These are phyloP conservation scores for Colletotrichum liriopes DNA, from an alignment of 2,329 filamentous ascomycete genomes.

Conservation along the genomic window DNA sequence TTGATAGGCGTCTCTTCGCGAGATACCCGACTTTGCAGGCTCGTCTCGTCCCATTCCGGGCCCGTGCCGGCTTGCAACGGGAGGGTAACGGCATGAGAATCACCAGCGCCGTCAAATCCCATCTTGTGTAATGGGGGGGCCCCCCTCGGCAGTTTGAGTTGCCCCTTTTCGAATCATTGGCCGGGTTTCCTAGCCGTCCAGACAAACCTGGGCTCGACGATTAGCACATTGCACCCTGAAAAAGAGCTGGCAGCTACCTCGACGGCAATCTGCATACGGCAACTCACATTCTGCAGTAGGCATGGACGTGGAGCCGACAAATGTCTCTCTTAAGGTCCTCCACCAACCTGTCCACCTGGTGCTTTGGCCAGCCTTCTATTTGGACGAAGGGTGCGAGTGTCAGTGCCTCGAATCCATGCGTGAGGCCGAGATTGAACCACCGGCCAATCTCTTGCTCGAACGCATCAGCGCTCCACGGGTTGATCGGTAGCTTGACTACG, in stretches of 20 bases:
- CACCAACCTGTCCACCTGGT: slow-evolving; percentile 76
- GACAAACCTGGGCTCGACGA: slow-evolving; percentile 37
- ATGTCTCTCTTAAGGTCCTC: slow-evolving; percentile 78
- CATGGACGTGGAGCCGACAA: slow-evolving; percentile 76
- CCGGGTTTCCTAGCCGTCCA: slow-evolving; percentile 45
- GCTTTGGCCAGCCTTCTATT: slow-evolving; percentile 71
- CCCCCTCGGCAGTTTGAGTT: slow-evolving; percentile 21
- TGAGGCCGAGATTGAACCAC: slow-evolving; percentile 88
- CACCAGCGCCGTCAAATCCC: slow-evolving; percentile 7
- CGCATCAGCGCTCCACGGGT: slow-evolving; percentile 78
- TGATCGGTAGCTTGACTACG: slow-evolving; percentile 79
- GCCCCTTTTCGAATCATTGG: slow-evolving; percentile 34
- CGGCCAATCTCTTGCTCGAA: slow-evolving; percentile 79
- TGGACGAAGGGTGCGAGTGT: slow-evolving; percentile 80
- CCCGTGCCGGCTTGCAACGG: slow-evolving; percentile 19
- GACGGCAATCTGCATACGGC: slow-evolving; percentile 23
- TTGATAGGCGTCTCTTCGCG: slow-evolving; percentile 28
- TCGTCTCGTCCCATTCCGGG: slow-evolving; percentile 12
- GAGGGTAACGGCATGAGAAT: slow-evolving; percentile 39
- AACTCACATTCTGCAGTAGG: slow-evolving; percentile 84
- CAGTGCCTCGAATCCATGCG: slow-evolving; percentile 80
- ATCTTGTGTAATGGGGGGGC: slow-evolving; percentile 3
- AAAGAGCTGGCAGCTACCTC: slow-evolving; percentile 3
- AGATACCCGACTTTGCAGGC: slow-evolving; percentile 14
- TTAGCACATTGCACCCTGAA: slow-evolving; percentile 20